Base-by-base conservation (phyloP, 2,329 filamentous ascomycete species). In the Sclerotinia subarctica region DNA sequence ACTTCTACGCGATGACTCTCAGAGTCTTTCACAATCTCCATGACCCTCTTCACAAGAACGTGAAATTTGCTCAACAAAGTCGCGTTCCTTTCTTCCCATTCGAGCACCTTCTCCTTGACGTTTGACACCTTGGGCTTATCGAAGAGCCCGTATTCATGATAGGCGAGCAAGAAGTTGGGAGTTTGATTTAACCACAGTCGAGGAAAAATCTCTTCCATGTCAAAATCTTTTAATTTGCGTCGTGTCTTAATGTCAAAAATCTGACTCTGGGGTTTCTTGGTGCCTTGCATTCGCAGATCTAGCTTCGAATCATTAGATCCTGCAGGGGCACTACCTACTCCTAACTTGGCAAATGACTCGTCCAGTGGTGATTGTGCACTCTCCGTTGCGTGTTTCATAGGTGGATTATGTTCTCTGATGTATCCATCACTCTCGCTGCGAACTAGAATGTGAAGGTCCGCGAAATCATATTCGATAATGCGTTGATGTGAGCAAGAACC, bases 401-500 rank as follows among this genome's bases (percentile, higher is more conserved):
- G 8, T 38, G n/a, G 47, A 44, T 35, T 17, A 51, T 66, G 21
- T 35, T 65, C 10, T 24, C 44, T 72, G 21, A 83, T 72, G 69
- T 87, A 90, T 0, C 86, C 88, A 74, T 90, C 87, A 0, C 78
- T 80, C 73, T 87, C 85, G 60, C 83, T 88, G 0, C 87, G 82
- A 0, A 90, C 77, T 3, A 88, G 69, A 59, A 82, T 81, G 0
- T 77, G 76, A 15, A 88, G 73, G 0, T 80, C 83, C 0, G 80
- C 86, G 71, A 92, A 86, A 0, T 78, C 69, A 70, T 91, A 91
- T 3, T 78, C 77, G 0, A 91, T 72, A 10, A 91, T 73, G 1
- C 88, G 81, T 73, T 92, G 88, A 69, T 92, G 87, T 0, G 86
- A 86, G 1, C 77, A 78, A 0, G 88, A 91, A 0, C 81, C 80